Evolutionary conservation across 2,329 filamentous ascomycete species (phyloP), one percentile per base, ranked within the genome.

Genomic region (Corinectria fuckeliana): DNA sequence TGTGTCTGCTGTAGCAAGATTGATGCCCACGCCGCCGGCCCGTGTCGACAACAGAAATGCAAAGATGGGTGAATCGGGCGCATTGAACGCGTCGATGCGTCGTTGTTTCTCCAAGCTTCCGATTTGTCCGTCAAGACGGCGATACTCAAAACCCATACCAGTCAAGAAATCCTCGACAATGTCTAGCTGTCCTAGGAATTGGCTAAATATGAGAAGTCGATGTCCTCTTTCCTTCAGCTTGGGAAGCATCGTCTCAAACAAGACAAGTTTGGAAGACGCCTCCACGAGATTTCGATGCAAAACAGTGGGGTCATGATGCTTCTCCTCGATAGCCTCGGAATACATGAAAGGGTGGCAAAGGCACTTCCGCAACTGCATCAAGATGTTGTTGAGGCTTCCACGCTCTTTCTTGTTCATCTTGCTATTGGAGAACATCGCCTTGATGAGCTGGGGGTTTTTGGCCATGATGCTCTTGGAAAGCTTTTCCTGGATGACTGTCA

Each of bases 261-360:
- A 80, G 59, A 94, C 84, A 5, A 99, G 84, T 75, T 99, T 99
- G 1, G 91, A 87, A 5, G 93, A 96, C 0, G 96, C 96, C 69
- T 97, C 93, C 1, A 99, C 86, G 2, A 99, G 82, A 70, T 96
- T 97, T 23, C 88, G 87, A 71, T 93, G 88, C 39, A 91, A 84
- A 3, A 88, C 81, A 6, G 80, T 79, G 1, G 84, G 75, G 54
- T 89, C 82, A 1, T 88, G 80, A 1, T 84, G 85, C 47, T 87
- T 87, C 74, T 99, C 95, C 76, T 99, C 96, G 58, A 99, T 95
- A 20, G 91, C 89, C 38, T 87, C 83, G 70, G 88, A 97, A 80
- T 97, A 99, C 49, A 98, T 88, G 72, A 98, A 99, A 0, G 96
- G 95, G 75, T 99, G 96, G 65, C 94, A 97, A 2, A 99, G 82